These are phyloP conservation scores for Alternaria sp. DNA, from an alignment of 2,329 filamentous ascomycete species.

Conservation along the genomic window DNA sequence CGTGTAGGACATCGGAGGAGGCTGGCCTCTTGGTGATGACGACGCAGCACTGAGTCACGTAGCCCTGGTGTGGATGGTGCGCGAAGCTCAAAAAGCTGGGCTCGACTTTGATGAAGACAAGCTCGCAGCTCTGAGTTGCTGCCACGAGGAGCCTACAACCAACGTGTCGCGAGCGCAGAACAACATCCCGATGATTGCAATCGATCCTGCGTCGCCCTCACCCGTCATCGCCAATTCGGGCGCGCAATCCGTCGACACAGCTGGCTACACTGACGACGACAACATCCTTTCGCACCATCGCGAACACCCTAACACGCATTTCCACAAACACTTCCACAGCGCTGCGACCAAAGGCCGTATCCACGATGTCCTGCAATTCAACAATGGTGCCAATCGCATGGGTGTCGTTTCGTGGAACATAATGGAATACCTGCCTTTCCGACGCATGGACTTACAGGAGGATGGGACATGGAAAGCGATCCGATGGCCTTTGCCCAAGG, in stretches of 20 bases:
- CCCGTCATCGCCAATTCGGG: background rate
- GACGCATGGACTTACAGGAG: slow-evolving; percentile 75
- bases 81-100: slow-evolving; percentile 68
- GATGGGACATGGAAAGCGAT: slow-evolving; percentile 82
- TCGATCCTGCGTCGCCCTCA: slow-evolving; percentile 37
- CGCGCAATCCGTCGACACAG: background rate
- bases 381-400: slow-evolving; percentile 61
- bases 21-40: slow-evolving; percentile 69
- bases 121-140: slow-evolving; percentile 70
- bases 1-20: slow-evolving; percentile 71
- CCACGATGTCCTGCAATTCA: slow-evolving; percentile 74
- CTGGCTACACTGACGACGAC: slow-evolving; percentile 19
- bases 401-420: slow-evolving; percentile 73
- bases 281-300: slow-evolving; percentile 22
- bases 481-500: slow-evolving; percentile 77
- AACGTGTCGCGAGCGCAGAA: slow-evolving; percentile 5
- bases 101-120: slow-evolving; percentile 73
- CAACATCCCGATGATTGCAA: slow-evolving; percentile 39
- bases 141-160: slow-evolving; percentile 49
- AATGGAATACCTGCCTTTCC: slow-evolving; percentile 83
- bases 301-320: slow-evolving; percentile 45
- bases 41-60: slow-evolving; percentile 67
- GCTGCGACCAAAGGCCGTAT: slow-evolving; percentile 62
- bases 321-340: slow-evolving; percentile 64
- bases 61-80: slow-evolving; percentile 74